Conservation (phyloP, 495 filamentous ascomycete genomes). For the Penicillium ochrochloron region DNA sequence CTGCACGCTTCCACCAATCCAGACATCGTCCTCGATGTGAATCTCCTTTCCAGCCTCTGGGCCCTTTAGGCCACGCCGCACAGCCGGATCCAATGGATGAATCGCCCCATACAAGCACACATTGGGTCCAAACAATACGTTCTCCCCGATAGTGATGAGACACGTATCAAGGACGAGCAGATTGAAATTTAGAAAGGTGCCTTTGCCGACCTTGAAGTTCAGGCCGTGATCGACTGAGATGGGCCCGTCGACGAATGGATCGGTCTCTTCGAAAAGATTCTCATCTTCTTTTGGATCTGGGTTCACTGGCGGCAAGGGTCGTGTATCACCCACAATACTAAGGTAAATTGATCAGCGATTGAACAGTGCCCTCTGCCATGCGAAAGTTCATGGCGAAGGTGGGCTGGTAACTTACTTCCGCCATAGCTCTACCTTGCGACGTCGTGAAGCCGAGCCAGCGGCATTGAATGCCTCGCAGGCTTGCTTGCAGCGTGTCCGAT, state of each 20-base stretch:
- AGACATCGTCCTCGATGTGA: constrained; percentile 79
- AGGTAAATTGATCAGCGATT: not conserved
- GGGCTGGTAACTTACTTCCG: constrained; percentile 58
- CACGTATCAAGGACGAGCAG: constrained; percentile 77
- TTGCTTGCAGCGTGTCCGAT: constrained; percentile 59
- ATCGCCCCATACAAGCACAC: constrained; percentile 69
- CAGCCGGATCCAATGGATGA: constrained; percentile 72
- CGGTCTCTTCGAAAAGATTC: constrained; percentile 55
- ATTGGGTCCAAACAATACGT: constrained; percentile 79
- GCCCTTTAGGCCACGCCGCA: constrained; percentile 70
- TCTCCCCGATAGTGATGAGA: constrained; percentile 70
- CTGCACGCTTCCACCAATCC: constrained; percentile 67
- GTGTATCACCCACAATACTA: constrained; percentile 62
- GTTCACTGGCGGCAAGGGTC: constrained; percentile 61
- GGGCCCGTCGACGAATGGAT: constrained; percentile 69
- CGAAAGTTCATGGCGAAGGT: not conserved
- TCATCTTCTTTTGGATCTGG: constrained; percentile 61
- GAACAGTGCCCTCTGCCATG: not conserved
- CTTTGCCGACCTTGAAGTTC: constrained; percentile 67
- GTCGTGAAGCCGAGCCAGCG: constrained; percentile 53
- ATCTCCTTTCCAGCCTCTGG: constrained; percentile 78
- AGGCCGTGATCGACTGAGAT: constrained; percentile 75
- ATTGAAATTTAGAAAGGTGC: constrained; percentile 76
- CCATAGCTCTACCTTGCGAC: constrained; percentile 67
- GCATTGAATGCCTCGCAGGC: constrained; percentile 66